phyloP scores from a whole-genome alignment of 768 basidiomycete species.

The Xerocomellus chrysenteron region DNA sequence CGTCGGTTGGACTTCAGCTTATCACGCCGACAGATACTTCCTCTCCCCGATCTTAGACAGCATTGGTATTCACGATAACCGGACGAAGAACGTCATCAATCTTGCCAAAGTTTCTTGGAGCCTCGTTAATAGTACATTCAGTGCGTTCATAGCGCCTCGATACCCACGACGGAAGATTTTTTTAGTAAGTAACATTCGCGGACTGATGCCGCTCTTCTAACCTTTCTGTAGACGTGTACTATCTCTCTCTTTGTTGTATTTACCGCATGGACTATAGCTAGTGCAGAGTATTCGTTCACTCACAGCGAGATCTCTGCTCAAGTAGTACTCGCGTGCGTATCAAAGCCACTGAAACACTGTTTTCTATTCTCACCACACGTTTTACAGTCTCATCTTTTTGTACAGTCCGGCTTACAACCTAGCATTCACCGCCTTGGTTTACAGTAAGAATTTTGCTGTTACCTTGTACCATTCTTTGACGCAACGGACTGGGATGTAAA shows the following conservation, averaged over 20 bases:
- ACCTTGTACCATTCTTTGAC: not conserved
- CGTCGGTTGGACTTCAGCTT: not conserved
- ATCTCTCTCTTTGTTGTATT: constrained; percentile 17
- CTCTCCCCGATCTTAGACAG: constrained; percentile 13
- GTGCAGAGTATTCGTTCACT: constrained; percentile 10
- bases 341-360: not conserved
- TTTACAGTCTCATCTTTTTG: constrained; percentile 11
- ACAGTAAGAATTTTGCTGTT: not conserved
- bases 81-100: constrained; percentile 16
- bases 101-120: constrained; percentile 5
- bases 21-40: not conserved
- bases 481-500: not conserved
- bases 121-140: not conserved
- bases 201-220: not conserved
- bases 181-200: not conserved
- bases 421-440: constrained; percentile 4
- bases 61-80: constrained; percentile 16
- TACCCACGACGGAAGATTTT: constrained; percentile 11
- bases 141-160: constrained; percentile 1
- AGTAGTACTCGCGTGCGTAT: constrained; percentile 10
- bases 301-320: constrained; percentile 2
- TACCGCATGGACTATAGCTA: constrained; percentile 16
- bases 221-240: not conserved
- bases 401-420: not conserved
- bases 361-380: not conserved